Evolutionary conservation across 2,329 filamentous ascomycete genomes (phyloP).

Genomic region (Coniochaeta hoffmannii): DNA sequence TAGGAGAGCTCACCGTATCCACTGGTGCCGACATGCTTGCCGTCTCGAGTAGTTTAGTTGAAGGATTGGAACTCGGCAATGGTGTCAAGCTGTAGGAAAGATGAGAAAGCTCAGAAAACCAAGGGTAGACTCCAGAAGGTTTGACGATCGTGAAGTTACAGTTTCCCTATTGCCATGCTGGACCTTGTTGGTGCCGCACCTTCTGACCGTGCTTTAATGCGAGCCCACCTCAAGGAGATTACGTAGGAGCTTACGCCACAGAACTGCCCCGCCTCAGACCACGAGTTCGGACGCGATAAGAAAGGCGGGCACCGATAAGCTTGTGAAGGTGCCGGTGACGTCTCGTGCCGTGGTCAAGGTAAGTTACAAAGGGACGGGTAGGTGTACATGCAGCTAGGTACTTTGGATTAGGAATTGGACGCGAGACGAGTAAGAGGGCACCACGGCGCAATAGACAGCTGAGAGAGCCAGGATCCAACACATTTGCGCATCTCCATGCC

Average conservation of each 20-base stretch:
- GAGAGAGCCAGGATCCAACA: not conserved
- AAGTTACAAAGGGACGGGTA: too few relatives aligned
- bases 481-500: slow-evolving; percentile 1
- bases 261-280: not conserved
- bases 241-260: slow-evolving; percentile 4
- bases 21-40: slow-evolving; percentile 34
- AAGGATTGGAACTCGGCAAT: not conserved
- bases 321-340: not conserved
- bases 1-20: slow-evolving; percentile 31
- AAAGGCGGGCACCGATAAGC: not conserved
- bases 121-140: not conserved
- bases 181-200: not conserved
- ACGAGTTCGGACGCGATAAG: not conserved
- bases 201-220: not conserved
- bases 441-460: too few relatives aligned
- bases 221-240: slow-evolving; percentile 1
- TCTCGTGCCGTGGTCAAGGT: not conserved
- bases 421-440: too few relatives aligned
- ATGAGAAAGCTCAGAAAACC: not conserved
- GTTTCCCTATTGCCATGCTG: not conserved
- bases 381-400: too few relatives aligned
- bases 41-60: not conserved
- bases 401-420: too few relatives aligned
- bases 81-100: not conserved
- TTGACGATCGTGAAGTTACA: not conserved